Evolutionary conservation across 192 early-diverging fungal genomes (phyloP), one percentile per base, ranked within the genome.

Genomic region (Coemansia sp.): DNA sequence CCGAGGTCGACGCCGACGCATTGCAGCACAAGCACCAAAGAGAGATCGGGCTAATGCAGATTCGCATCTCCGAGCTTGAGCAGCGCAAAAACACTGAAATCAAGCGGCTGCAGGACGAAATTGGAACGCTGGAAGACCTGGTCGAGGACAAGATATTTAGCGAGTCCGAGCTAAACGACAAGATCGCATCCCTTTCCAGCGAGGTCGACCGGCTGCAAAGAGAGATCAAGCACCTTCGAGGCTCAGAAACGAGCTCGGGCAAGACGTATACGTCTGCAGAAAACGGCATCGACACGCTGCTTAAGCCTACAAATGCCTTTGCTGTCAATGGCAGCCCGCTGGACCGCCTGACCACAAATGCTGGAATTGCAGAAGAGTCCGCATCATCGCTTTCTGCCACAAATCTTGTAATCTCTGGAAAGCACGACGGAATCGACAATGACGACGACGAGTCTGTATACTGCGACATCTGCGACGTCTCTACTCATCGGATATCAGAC

Each of bases 61-160:
- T 75, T 27, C 78, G 83, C 30, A 61, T 85, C 11, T 67, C 68
- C 13, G 85, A 87, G 6, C 46, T 85, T 14, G 85, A 88, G 46
- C 78, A 81, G 32, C 68, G 74, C 34, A 89, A 90, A 62, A 73
- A 87, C 52, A 74, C 61, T 46, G 86, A 91, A 57, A 76, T 88
- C 27, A 72, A 65, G 19, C 59, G 65, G 25, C 67, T 90, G 19
- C 84, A 87, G 55, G 85, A 87, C 49, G 88, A 91, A 55, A 68
- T 91, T 13, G 81, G 83, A 2, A 84, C 81, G 30, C 63, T 89
- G 30, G 90, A 90, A 58, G 77, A 83, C 20, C 55, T 91, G 55
- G 82, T 90, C 35, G 90, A 91, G 59, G 86, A 86, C 69, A 89
- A 86, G 66, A 84, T 87, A 28, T 91, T 91, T 69, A 82, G 80